phyloP scores from a whole-genome alignment of 208 protist genomes.

The Lotmaria passim region DNA sequence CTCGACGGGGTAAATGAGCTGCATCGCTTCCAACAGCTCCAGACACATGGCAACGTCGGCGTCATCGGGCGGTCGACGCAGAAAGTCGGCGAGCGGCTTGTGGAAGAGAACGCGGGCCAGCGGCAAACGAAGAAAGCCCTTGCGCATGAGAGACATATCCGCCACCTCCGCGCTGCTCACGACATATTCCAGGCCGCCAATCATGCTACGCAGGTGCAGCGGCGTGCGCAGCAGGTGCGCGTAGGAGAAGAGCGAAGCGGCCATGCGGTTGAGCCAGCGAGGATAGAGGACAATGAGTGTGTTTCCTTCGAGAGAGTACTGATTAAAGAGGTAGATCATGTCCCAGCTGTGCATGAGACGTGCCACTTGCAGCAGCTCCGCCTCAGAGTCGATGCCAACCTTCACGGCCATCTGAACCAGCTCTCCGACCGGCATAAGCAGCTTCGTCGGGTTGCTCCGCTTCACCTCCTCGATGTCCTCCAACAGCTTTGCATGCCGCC shows the following conservation, averaged over 20 bases:
- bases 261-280: slow-evolving; percentile 82
- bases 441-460: slow-evolving; percentile 55
- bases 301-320: slow-evolving; percentile 68
- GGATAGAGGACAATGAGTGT: slow-evolving; percentile 76
- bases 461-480: slow-evolving; percentile 70
- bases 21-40: slow-evolving; percentile 75
- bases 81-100: slow-evolving; percentile 58
- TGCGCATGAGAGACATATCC: slow-evolving; percentile 78
- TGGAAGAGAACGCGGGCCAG: slow-evolving; percentile 81
- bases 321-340: slow-evolving; percentile 84
- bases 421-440: slow-evolving; percentile 80
- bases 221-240: slow-evolving; percentile 86
- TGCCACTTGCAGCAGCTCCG: slow-evolving; percentile 73
- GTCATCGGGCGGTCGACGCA: slow-evolving; percentile 66
- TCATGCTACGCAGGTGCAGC: slow-evolving; percentile 81
- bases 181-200: slow-evolving; percentile 85
- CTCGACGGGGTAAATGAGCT: slow-evolving; percentile 72
- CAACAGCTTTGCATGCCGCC: slow-evolving; percentile 67
- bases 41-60: slow-evolving; percentile 83
- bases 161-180: slow-evolving; percentile 72
- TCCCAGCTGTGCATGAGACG: slow-evolving; percentile 89
- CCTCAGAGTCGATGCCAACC: slow-evolving; percentile 76
- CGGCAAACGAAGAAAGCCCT: slow-evolving; percentile 79
- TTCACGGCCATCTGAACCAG: slow-evolving; percentile 72
- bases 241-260: slow-evolving; percentile 83